Percentiles rank a stretch among this genome's conserved stretches.
Conservation (phyloP, 257 asterid genomes). For the Datura wrightii region DNA sequence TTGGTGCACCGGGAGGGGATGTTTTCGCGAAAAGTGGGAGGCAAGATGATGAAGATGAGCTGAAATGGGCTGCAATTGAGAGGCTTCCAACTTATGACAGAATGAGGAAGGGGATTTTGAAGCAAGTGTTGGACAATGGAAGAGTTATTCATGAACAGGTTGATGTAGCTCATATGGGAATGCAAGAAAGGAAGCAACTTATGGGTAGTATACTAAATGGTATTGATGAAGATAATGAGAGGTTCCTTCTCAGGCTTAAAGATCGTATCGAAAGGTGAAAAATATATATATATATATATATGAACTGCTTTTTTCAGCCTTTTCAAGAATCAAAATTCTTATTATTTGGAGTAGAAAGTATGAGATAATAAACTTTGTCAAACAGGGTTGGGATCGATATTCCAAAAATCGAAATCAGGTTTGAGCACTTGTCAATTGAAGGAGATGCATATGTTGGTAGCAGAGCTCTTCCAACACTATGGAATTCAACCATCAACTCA, state of each 20-base stretch:
- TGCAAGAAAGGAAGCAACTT: constrained; percentile 65
- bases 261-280: constrained; percentile 68
- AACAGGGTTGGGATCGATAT: constrained; percentile 69
- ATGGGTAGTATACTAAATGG: constrained; percentile 65
- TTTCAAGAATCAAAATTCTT: not conserved
- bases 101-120: constrained; percentile 66
- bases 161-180: constrained; percentile 63
- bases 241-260: constrained; percentile 60
- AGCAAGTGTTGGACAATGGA: constrained; percentile 71
- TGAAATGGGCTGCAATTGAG: constrained; percentile 85
- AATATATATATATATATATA: not conserved
- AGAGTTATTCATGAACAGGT: constrained; percentile 64
- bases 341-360: not conserved
- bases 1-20: constrained; percentile 66
- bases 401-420: constrained; percentile 70
- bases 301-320: not conserved
- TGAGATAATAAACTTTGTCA: constrained; percentile 24
- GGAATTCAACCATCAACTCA: constrained; percentile 64
- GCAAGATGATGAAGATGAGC: constrained; percentile 73
- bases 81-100: constrained; percentile 86
- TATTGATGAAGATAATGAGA: constrained; percentile 79
- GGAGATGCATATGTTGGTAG: constrained; percentile 73
- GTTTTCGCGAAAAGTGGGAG: constrained; percentile 67
- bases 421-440: constrained; percentile 67
- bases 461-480: constrained; percentile 86